A percentile compares a stretch with the other conserved stretches of the same genome.
Conservation (phyloP, 2,329 filamentous ascomycete species). For the Daldinia sp. region DNA sequence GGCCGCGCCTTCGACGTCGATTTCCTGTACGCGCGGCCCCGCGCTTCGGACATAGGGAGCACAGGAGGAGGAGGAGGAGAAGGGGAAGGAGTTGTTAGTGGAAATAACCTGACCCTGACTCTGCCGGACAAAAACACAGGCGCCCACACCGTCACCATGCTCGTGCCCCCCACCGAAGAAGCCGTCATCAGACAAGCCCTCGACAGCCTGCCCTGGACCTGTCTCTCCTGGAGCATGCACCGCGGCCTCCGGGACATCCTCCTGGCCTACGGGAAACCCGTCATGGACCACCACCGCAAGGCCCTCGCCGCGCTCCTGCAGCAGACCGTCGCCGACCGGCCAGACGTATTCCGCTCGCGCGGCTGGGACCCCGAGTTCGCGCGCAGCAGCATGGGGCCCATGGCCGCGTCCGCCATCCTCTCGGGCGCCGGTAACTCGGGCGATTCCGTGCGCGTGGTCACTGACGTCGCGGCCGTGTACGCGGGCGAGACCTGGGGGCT, state of each 20-base stretch:
- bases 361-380: slow-evolving; percentile 51
- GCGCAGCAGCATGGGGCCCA: slow-evolving; percentile 47
- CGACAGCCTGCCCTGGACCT: slow-evolving; percentile 52
- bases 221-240: slow-evolving; percentile 52
- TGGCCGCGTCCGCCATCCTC: slow-evolving; percentile 49
- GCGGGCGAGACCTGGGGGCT: slow-evolving; percentile 32
- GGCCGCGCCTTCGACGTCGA: slow-evolving; percentile 52
- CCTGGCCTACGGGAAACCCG: slow-evolving; percentile 45
- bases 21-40: slow-evolving; percentile 44
- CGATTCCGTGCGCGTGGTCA: slow-evolving; percentile 50
- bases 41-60: background rate
- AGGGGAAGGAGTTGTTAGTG: too few species aligned
- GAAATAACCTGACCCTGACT: background rate
- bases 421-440: slow-evolving; percentile 50
- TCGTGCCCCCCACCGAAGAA: slow-evolving; percentile 27
- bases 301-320: slow-evolving; percentile 42
- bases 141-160: background rate
- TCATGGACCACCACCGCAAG: slow-evolving; percentile 47
- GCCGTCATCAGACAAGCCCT: slow-evolving; percentile 39
- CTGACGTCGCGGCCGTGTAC: slow-evolving; percentile 44
- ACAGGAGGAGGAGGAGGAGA: too few species aligned
- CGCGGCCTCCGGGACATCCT: slow-evolving; percentile 51
- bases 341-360: slow-evolving; percentile 34
- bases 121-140: background rate
- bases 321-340: slow-evolving; percentile 23